These are phyloP conservation scores for Carallia brachiata DNA, from an alignment of 345 rosid genomes.

Conservation along the genomic window DNA sequence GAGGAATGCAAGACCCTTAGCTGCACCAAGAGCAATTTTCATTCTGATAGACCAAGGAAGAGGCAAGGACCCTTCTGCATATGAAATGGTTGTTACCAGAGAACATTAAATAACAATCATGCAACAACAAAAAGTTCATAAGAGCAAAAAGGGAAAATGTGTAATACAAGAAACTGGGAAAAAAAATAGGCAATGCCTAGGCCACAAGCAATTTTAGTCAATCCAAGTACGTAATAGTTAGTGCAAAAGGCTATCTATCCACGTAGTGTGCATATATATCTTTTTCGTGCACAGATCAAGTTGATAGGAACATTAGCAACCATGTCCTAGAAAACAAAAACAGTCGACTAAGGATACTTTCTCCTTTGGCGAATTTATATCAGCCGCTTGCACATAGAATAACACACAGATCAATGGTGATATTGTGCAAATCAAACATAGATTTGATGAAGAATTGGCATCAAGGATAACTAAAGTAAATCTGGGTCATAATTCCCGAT, in stretches of 20 bases:
- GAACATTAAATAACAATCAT: constrained; percentile 12
- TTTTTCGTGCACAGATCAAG: neutral
- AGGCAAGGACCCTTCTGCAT: constrained; percentile 38
- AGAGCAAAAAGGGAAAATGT: neutral
- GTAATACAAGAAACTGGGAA: neutral
- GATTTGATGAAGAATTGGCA: neutral
- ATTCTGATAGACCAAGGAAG: constrained; percentile 47
- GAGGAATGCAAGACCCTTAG: constrained; percentile 42
- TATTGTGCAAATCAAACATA: neutral
- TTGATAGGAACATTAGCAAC: neutral
- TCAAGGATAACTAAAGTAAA: neutral
- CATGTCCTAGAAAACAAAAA: neutral
- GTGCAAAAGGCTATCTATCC: neutral
- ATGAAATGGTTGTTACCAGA: constrained; percentile 32
- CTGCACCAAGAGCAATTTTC: constrained; percentile 47
- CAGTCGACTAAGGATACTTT: too few relatives aligned
- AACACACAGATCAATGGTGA: neutral
- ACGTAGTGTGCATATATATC: neutral
- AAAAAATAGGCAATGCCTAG: neutral
- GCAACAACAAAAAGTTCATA: neutral
- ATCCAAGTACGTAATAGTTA: neutral
- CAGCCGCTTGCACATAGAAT: neutral
- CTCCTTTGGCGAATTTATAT: too few relatives aligned
- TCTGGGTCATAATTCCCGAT: neutral
- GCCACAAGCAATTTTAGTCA: neutral